Conservation (phyloP, 148 eudicot species). For the Rhododendron simsii region DNA sequence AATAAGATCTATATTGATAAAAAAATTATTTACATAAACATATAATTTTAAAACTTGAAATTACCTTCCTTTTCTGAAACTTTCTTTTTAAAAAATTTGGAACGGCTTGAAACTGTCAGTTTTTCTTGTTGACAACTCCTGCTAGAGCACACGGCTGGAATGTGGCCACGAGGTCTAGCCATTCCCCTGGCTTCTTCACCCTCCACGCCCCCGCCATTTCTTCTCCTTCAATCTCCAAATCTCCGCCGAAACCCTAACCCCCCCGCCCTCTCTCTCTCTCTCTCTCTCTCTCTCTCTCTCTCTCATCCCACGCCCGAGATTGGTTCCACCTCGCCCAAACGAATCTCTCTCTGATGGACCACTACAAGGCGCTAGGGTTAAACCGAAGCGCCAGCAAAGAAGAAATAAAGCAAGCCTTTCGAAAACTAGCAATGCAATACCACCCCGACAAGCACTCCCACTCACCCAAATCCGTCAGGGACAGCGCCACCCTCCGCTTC, state of each 20-base stretch:
- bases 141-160: not conserved
- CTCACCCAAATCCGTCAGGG: slow-evolving; percentile 47
- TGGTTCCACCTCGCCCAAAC: not conserved
- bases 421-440: slow-evolving; percentile 68
- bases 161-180: not conserved
- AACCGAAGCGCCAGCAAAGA: slow-evolving; percentile 47
- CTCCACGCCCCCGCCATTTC: not conserved
- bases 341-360: slow-evolving; percentile 38
- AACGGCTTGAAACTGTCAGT: not conserved
- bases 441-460: slow-evolving; percentile 87
- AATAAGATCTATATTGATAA: too few species aligned
- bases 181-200: not conserved
- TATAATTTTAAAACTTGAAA: too few species aligned
- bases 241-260: not conserved
- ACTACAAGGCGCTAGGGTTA: slow-evolving; percentile 66
- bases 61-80: too few species aligned
- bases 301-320: not conserved
- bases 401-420: slow-evolving; percentile 73
- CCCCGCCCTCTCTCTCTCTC: too few species aligned
- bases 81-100: too few species aligned
- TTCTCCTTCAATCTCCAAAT: not conserved
- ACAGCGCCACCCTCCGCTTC: slow-evolving; percentile 53
- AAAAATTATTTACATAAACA: too few species aligned
- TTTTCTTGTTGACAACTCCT: not conserved
- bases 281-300: not conserved